These are phyloP conservation scores for Stephanodiscus minutulus DNA, from an alignment of 108 stramenopile genomes.

Conservation along the genomic window DNA sequence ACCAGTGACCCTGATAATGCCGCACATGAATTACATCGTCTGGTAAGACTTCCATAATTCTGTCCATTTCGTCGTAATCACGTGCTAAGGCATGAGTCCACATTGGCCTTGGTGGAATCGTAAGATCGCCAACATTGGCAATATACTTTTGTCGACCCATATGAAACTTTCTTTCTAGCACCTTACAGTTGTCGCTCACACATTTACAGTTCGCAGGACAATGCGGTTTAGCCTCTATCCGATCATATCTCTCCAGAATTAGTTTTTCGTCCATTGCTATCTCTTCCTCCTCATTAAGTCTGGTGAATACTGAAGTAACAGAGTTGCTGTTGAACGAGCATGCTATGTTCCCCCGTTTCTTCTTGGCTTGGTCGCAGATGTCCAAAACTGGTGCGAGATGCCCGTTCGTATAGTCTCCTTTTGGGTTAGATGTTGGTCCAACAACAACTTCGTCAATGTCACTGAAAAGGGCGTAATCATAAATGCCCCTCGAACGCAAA, in stretches of 20 bases:
- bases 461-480: constrained; percentile 48
- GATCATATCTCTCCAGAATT: constrained; percentile 40
- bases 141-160: constrained; percentile 51
- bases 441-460: constrained; percentile 48
- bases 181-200: constrained; percentile 20
- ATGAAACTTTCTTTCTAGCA: constrained; percentile 35
- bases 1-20: constrained; percentile 53
- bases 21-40: constrained; percentile 48
- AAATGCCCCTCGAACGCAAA: constrained; percentile 30
- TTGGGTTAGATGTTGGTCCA: constrained; percentile 8
- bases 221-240: constrained; percentile 27
- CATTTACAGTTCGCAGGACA: constrained; percentile 45
- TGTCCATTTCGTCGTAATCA: constrained; percentile 47
- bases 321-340: constrained; percentile 52
- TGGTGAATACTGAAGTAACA: constrained; percentile 47
- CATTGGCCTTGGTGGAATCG: constrained; percentile 40
- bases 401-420: constrained; percentile 12
- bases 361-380: constrained; percentile 30
- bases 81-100: constrained; percentile 48
- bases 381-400: constrained; percentile 38
- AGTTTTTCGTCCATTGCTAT: constrained; percentile 38
- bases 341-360: constrained; percentile 22
- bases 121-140: constrained; percentile 30
- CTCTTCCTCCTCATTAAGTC: constrained; percentile 35
- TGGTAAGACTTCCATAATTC: constrained; percentile 42